Base-by-base conservation (phyloP, 257 asterid genomes). In the Solanum habrochaites region DNA sequence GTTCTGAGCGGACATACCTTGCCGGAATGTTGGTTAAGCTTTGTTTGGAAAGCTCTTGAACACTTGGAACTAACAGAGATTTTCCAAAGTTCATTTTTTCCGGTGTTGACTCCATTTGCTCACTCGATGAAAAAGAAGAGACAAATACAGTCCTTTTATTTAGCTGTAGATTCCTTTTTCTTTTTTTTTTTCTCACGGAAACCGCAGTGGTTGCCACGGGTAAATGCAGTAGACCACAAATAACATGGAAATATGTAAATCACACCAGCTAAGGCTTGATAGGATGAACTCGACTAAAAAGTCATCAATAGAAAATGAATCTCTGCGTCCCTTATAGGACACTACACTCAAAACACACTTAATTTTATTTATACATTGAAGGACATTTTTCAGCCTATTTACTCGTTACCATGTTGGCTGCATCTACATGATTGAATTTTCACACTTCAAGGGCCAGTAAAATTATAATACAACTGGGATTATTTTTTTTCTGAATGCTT, bases 41-140 rank as follows among this genome's bases (percentile, higher is more conserved):
- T 16, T 86, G 86, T 69, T 89, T 90, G n/a, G 94, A 87, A 7
- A 93, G 92, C 77, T 91, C 94, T 83, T 91, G 93, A 35, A 91
- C 96, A 71, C 94, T 90, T 1, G 96, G 96, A 37, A 93, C 95
- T 71, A 89, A 60, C 25, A 89, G 82, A 20, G 96, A 91, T 42
- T 83, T 90, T 2, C 96, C 95, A 56, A 91, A 88, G 86, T 89
- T 92, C 12, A 89, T 85, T 21, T 40, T 66, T 49, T 20, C 75
- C 67, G 64, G 23, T 16, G 86, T 9, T 8, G 86, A 40, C 60
- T 87, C 90, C 90, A 86, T 85, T 11, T 3, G 6, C 75, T 69
- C 39, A 67, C 23, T 69, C 80, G 1, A 70, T 66, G 35, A 21
- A 60, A 60, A 64, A 1, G 8, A 64, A 64, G 18, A 64, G 35